phyloP scores from a whole-genome alignment of 2,329 filamentous ascomycete genomes.

The Sclerotinia spermophila region DNA sequence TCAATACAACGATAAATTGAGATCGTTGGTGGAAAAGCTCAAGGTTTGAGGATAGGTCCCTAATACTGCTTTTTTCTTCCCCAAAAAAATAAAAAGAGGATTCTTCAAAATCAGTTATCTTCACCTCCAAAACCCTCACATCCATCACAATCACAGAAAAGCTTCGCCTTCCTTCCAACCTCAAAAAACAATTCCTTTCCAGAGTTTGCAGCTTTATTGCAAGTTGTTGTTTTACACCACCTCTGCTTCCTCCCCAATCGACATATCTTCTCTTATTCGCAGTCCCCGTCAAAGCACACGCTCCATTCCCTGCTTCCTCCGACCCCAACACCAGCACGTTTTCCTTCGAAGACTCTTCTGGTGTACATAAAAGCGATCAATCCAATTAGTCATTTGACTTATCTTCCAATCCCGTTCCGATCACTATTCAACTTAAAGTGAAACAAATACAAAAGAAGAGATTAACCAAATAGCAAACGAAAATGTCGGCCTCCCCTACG shows the following conservation, averaged over 20 bases:
- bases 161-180: constrained; percentile 26
- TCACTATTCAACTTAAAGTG: constrained; percentile 38
- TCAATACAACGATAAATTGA: constrained; percentile 23
- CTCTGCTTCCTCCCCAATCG: constrained; percentile 38
- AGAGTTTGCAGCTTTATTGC: constrained; percentile 31
- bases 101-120: constrained; percentile 34
- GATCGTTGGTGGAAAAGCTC: constrained; percentile 31
- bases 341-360: constrained; percentile 80
- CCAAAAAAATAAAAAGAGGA: constrained; percentile 20
- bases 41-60: constrained; percentile 40
- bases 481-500: constrained; percentile 71
- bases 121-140: constrained; percentile 30
- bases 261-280: constrained; percentile 36
- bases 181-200: constrained; percentile 35
- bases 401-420: constrained; percentile 43
- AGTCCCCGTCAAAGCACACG: constrained; percentile 37
- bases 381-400: constrained; percentile 50
- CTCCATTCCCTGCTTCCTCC: constrained; percentile 35
- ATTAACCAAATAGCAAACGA: constrained; percentile 43
- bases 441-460: constrained; percentile 25
- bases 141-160: constrained; percentile 14
- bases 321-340: constrained; percentile 76
- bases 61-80: constrained; percentile 36
- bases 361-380: constrained; percentile 72
- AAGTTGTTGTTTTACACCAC: constrained; percentile 35